Conservation (phyloP, 2,329 filamentous ascomycete genomes). For the Fusarium tricinctum region DNA sequence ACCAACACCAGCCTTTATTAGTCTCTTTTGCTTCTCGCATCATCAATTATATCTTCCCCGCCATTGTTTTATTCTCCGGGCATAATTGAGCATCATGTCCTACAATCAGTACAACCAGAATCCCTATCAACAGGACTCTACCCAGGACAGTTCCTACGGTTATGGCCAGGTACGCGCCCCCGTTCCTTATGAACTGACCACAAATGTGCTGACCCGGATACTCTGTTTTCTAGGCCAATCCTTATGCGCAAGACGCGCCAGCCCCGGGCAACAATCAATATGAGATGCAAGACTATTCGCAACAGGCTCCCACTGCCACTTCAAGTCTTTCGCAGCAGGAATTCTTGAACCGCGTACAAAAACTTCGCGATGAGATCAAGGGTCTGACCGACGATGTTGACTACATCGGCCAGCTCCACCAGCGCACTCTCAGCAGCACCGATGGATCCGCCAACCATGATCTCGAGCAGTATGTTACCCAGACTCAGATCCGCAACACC, state of each 20-base stretch:
- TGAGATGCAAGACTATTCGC: conserved; percentile 69
- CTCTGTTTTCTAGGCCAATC: conserved; percentile 45
- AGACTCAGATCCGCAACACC: conserved; percentile 81
- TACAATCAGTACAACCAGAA: conserved; percentile 74
- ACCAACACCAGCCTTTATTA: conserved; percentile 35
- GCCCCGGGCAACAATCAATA: conserved; percentile 59
- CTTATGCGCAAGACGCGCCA: conserved; percentile 50
- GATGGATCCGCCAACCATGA: conserved; percentile 69
- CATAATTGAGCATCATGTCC: conserved; percentile 64
- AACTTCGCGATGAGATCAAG: conserved; percentile 76
- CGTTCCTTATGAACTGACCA: conserved; percentile 17
- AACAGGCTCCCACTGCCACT: conserved; percentile 47
- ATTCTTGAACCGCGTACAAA: conserved; percentile 76
- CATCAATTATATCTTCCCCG: conserved; percentile 34
- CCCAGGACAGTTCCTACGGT: conserved; percentile 62
- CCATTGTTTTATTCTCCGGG: conserved; percentile 40
- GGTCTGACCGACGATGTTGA: conserved; percentile 76
- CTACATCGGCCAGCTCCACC: conserved; percentile 77
- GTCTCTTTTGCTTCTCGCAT: conserved; percentile 43
- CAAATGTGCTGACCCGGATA: conserved; percentile 36
- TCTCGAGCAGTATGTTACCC: conserved; percentile 75
- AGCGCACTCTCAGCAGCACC: conserved; percentile 76
- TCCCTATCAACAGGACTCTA: conserved; percentile 71
- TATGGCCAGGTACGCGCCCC: conserved; percentile 59
- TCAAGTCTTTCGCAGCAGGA: conserved; percentile 70